Base-by-base conservation (phyloP, 805 yeast species). In the Monosporozyma aerobia region DNA sequence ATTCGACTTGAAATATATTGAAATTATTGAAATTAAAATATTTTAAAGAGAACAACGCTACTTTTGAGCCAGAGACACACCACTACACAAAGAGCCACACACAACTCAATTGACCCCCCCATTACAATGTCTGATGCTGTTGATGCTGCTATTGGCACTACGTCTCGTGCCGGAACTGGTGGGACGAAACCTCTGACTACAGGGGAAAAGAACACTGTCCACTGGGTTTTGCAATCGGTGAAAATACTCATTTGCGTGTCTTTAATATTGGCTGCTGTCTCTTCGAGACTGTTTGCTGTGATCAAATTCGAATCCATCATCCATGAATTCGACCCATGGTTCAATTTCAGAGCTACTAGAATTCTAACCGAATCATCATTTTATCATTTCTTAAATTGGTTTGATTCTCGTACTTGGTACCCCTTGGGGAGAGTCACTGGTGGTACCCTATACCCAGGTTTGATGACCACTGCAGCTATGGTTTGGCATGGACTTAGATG, bases 391-490 rank as follows among this genome's bases (percentile, higher is more conserved):
- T 77, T 95, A 64, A 94, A 94, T 69, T 94, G 99, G 99, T 94
- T 94, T 64, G 99, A 94, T 69, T 97, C 92, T 69, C 81, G 96
- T 67, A 92, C 99, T 19, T 94, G 99, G 99, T 94, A 94, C 69
- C 99, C 99, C 19, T 77, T 94, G 59, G 99, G 99, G 22, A 81
- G 99, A 73, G 99, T 94, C 64, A 94, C 99, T 11, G 99, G 99
- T 61, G 99, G 99, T 54, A 95, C 99, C 1, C 72, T 94, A 56
- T 94, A 95, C 65, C 99, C 99, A 3, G 99, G 99, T 7, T 75
- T 95, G 59, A 94, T 94, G 99, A 96, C 95, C 27, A 89, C 99
- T 3, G 83, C 95, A n/a, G 95, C 96, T 23, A 77, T 87, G 23
- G 83, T 95, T 53, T 90, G 92, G 84, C 87, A 82, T 61, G 62